Percentiles rank a stretch among this genome's conserved stretches.
These are phyloP conservation scores for Bocquillonia castaneifolia DNA, from an alignment of 441 rosid genomes.

Conservation along the genomic window DNA sequence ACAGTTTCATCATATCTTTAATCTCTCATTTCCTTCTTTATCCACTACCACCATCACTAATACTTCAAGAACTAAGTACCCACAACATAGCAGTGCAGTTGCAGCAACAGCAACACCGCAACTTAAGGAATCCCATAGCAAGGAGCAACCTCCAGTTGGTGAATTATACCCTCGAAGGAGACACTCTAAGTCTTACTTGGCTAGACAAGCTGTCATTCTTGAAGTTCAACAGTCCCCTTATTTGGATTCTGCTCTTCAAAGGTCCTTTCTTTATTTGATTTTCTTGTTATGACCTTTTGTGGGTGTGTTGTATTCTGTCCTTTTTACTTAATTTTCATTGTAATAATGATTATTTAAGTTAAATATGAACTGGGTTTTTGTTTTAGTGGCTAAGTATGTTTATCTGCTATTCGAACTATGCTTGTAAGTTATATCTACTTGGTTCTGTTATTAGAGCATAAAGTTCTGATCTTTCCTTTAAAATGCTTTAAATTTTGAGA, in stretches of 20 bases:
- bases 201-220: constrained; percentile 58
- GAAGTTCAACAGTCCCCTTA: constrained; percentile 52
- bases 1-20: constrained; percentile 25
- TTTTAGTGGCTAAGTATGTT: background rate
- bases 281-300: background rate
- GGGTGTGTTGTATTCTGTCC: background rate
- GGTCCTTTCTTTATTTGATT: constrained; percentile 27
- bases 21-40: constrained; percentile 25
- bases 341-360: background rate
- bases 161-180: constrained; percentile 27
- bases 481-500: too few species aligned
- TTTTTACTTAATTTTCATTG: background rate
- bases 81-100: constrained; percentile 12
- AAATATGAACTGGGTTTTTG: background rate
- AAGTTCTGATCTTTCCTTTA: background rate
- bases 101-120: constrained; percentile 13
- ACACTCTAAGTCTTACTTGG: constrained; percentile 48
- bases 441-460: too few species aligned
- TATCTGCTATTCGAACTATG: background rate
- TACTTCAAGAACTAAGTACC: constrained; percentile 8
- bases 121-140: constrained; percentile 20
- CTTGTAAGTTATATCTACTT: background rate
- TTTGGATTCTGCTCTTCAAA: constrained; percentile 52
- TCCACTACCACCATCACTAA: constrained; percentile 16
- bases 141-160: constrained; percentile 20